phyloP scores from a whole-genome alignment of 305 asterid species.

The Caryopteris hybrid region DNA sequence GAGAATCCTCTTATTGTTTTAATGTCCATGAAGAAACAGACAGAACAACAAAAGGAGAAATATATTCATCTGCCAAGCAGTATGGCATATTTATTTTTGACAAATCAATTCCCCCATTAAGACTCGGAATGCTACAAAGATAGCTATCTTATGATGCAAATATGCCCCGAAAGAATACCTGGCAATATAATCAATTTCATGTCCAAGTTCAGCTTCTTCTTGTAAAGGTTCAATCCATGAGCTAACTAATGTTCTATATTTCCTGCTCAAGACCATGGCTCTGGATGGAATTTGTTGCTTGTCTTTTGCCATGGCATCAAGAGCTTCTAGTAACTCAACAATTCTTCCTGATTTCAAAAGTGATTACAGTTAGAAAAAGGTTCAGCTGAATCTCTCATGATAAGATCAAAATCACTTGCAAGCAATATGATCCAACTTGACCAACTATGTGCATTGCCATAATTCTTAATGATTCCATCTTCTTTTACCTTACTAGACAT shows the following conservation, averaged over 20 bases:
- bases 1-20: neutral
- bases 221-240: conserved; percentile 99
- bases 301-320: conserved; percentile 84
- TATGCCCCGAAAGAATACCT: conserved; percentile 46
- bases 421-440: conserved; percentile 10
- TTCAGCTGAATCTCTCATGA: conserved; percentile 3
- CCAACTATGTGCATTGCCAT: conserved; percentile 10
- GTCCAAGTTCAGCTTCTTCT: conserved; percentile 99
- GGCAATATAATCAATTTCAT: conserved; percentile 89
- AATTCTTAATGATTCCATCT: neutral
- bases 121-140: neutral
- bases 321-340: conserved; percentile 83
- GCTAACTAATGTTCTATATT: conserved; percentile 93
- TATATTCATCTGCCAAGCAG: neutral
- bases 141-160: conserved; percentile 10
- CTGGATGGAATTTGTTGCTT: conserved; percentile 84
- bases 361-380: conserved; percentile 16
- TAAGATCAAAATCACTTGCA: conserved; percentile 12
- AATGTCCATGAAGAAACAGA: neutral
- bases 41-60: neutral
- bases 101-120: neutral
- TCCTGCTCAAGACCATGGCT: conserved; percentile 93
- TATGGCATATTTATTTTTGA: neutral
- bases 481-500: neutral
- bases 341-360: conserved; percentile 61